Evolutionary conservation across 768 basidiomycete genomes (phyloP), one percentile per base, ranked within the genome.

Genomic region (Infundibulicybe gibba): DNA sequence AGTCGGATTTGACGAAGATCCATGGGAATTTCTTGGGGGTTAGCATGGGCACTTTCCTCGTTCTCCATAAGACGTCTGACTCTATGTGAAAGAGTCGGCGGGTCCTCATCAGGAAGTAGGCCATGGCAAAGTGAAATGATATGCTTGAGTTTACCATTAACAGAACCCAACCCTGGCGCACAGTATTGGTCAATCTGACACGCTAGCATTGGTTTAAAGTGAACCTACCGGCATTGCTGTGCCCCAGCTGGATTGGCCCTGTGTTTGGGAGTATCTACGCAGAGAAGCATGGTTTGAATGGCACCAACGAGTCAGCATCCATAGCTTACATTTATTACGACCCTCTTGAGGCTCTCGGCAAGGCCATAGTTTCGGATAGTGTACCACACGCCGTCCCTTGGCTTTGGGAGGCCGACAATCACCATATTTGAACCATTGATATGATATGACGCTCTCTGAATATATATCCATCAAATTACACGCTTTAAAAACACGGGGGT

Each of bases 381-480:
- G 21, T 58, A 19, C 63, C 64, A 62, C 5, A 48, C 58, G 20
- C n/a, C n/a, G n/a, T 71, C 58, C 3, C 61, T 66, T 1, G 65
- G 67, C 6, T 65, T 62, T 20, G 75, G 75, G 13, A 78, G 52
- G 16, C 75, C 76, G 51, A 77, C 66, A 9, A 77, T 62, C 10
- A 76, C 60, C 3, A 64, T 70, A 15, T 65, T 64, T 11, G 63
- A 62, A 4, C 61, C 66, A 48, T 72, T 67, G 3, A 77, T 65
- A 25, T 71, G 60, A 40, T 65, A 69, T n/a, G 62, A 64, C 4
- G 75, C 66, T 42, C 61, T 61, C 75, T 77, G 35, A 14, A n/a
- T n/a, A n/a, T n/a, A n/a, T n/a, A n/a, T n/a, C n/a, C n/a, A n/a
- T n/a, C n/a, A n/a, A n/a, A n/a, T n/a, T n/a, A n/a, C n/a, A n/a